Conservation (phyloP, 192 early-diverging fungal genomes). For the Linnemannia elongata region DNA sequence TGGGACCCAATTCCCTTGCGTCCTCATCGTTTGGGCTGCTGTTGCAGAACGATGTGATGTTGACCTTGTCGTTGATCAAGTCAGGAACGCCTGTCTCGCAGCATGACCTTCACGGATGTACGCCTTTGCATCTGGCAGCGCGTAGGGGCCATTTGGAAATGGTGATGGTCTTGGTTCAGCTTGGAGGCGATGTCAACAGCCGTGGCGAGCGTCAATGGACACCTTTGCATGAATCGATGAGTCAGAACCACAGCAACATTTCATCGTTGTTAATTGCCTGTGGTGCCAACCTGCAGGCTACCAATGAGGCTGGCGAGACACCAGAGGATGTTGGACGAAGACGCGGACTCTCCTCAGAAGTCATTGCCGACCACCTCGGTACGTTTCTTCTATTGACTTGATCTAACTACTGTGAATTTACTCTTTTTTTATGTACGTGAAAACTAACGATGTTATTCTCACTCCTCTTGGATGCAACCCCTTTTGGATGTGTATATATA, state of each 20-base stretch:
- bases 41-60: slow-evolving; percentile 59
- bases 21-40: slow-evolving; percentile 48
- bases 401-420: background rate
- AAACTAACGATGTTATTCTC: background rate
- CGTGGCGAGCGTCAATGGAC: slow-evolving; percentile 64
- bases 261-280: slow-evolving; percentile 44
- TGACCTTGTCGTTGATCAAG: slow-evolving; percentile 53
- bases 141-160: slow-evolving; percentile 67
- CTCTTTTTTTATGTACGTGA: background rate
- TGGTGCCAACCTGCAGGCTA: slow-evolving; percentile 39
- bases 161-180: slow-evolving; percentile 63
- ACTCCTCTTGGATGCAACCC: background rate
- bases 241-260: slow-evolving; percentile 48
- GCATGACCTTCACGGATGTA: slow-evolving; percentile 67
- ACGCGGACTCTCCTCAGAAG: slow-evolving; percentile 24
- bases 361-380: slow-evolving; percentile 40
- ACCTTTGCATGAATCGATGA: slow-evolving; percentile 56
- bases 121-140: slow-evolving; percentile 77
- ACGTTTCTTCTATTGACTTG: background rate
- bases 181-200: slow-evolving; percentile 72
- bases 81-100: slow-evolving; percentile 55
- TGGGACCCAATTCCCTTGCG: slow-evolving; percentile 35
- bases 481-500: background rate
- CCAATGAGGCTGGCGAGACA: slow-evolving; percentile 39
- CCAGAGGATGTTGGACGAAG: slow-evolving; percentile 43